These are phyloP conservation scores for Entelexis paramagnoliae DNA, from an alignment of 1,139 yeast genomes.

Conservation along the genomic window DNA sequence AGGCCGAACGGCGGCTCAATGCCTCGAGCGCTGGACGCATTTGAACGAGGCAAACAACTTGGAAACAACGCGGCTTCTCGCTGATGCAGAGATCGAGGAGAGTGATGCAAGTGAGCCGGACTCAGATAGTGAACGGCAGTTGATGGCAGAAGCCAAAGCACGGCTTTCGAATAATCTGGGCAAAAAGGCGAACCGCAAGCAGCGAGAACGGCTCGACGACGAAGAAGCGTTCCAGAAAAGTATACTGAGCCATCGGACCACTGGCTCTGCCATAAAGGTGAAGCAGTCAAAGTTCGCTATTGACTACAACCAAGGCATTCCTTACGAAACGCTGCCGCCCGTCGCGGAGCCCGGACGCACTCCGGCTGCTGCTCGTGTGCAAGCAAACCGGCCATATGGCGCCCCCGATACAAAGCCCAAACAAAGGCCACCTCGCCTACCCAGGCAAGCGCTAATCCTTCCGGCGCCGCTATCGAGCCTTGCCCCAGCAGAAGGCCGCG, in stretches of 20 bases:
- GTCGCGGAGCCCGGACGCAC: neutral
- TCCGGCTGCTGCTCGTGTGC: neutral
- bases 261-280: conserved; percentile 3
- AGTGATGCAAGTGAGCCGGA: conserved; percentile 31
- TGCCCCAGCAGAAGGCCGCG: neutral
- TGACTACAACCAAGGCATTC: neutral
- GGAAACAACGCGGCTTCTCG: neutral
- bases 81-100: conserved; percentile 9
- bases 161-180: conserved; percentile 89
- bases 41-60: neutral
- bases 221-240: conserved; percentile 12
- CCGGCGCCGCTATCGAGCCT: neutral
- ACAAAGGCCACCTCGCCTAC: neutral
- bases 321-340: neutral
- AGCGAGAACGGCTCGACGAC: conserved; percentile 44
- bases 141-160: conserved; percentile 89
- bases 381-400: too few species aligned
- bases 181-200: conserved; percentile 85
- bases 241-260: conserved; percentile 5
- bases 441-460: neutral
- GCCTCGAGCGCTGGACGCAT: conserved; percentile 72
- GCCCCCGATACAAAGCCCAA: neutral
- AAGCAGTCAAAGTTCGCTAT: neutral
- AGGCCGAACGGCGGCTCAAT: conserved; percentile 79
- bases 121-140: conserved; percentile 81